These are phyloP conservation scores for Gastrolobium bilobum DNA, from an alignment of 306 rosid species.

Conservation along the genomic window DNA sequence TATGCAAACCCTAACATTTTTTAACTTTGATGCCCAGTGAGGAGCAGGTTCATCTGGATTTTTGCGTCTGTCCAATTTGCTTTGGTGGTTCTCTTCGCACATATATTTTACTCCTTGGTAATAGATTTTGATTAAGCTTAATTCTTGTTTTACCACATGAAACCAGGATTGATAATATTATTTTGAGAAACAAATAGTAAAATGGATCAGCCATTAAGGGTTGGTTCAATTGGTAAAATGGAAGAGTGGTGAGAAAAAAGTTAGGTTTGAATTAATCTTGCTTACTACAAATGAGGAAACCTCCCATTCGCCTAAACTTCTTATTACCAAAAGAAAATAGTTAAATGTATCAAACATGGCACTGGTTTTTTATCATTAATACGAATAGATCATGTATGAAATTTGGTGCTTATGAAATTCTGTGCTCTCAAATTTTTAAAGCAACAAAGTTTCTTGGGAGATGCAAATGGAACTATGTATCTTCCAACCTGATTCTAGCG, in stretches of 20 bases:
- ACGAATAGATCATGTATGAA: background rate
- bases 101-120: conserved; percentile 91
- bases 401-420: background rate
- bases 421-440: background rate
- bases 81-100: conserved; percentile 89
- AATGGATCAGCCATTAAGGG: conserved; percentile 8
- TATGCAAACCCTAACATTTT: conserved; percentile 30
- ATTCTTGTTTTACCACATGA: conserved; percentile 36
- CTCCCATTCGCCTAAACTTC: background rate
- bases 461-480: conserved; percentile 10
- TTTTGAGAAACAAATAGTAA: conserved; percentile 10
- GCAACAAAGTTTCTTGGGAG: background rate
- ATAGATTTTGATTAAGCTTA: conserved; percentile 42
- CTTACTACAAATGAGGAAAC: background rate
- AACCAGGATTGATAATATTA: conserved; percentile 20
- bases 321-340: background rate
- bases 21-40: conserved; percentile 62
- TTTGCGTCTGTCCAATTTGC: conserved; percentile 82
- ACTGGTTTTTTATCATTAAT: too few relatives aligned
- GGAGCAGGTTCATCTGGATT: conserved; percentile 81
- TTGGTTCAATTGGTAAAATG: conserved; percentile 8
- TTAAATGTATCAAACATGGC: background rate
- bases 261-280: background rate
- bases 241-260: background rate
- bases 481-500: conserved; percentile 16